A percentile compares a stretch with the other conserved stretches of the same genome.
Evolutionary conservation across 352 stramenopile species (phyloP).

Genomic region (Globisporangium parvum): DNA sequence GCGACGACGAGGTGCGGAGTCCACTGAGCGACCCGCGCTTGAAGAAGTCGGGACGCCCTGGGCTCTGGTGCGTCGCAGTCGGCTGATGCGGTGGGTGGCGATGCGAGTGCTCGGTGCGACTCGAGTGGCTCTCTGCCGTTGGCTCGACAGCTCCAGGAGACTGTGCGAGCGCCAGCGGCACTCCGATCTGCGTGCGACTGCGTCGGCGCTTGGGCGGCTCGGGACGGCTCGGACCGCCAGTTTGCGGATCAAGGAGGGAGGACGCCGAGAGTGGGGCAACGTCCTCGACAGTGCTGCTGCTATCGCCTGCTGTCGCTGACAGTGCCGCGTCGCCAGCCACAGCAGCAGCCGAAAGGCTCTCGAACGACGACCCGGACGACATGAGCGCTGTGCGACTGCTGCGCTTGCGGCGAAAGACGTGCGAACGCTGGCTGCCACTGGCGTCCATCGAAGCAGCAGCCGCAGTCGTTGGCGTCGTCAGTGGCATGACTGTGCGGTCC

Average conservation of each 20-base stretch:
- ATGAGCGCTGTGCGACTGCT: slow-evolving; percentile 1
- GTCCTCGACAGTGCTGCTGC: background rate
- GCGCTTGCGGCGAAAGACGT: background rate
- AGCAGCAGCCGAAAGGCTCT: background rate
- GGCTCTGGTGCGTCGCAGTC: background rate
- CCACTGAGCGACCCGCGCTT: background rate
- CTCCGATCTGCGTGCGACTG: background rate
- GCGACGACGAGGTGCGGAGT: background rate
- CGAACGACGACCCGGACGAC: background rate
- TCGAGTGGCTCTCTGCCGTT: no score
- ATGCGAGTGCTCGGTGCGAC: background rate
- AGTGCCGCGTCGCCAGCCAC: no score
- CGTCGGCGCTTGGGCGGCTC: background rate
- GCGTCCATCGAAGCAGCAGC: background rate
- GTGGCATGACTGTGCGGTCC: background rate
- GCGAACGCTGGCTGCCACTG: background rate
- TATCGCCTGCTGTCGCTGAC: background rate
- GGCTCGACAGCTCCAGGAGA: no score
- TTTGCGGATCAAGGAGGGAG: background rate
- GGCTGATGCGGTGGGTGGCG: background rate
- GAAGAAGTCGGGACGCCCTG: background rate
- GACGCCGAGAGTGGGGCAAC: background rate
- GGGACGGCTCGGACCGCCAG: background rate
- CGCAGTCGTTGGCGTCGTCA: no score
- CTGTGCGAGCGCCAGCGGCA: background rate